A percentile compares a stretch with the other conserved stretches of the same genome.
Evolutionary conservation across 805 yeast genomes (phyloP).

Genomic region (Saturnispora silvae): DNA sequence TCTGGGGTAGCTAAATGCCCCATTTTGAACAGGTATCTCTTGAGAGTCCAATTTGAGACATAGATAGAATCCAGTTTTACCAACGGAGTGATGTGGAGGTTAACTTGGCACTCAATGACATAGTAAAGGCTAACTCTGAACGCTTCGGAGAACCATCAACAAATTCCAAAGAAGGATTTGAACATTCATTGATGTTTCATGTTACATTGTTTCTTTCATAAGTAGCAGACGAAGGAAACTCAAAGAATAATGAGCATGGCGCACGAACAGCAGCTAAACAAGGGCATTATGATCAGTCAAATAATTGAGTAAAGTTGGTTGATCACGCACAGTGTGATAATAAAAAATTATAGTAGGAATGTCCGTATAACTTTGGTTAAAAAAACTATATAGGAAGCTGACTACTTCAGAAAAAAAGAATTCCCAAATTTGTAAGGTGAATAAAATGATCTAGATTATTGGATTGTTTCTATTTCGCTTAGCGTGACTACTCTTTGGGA

Average conservation of each 20-base stretch:
- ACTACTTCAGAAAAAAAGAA: too few species aligned
- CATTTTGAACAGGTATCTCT: constrained; percentile 42
- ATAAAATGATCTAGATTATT: too few species aligned
- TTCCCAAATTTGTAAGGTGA: too few species aligned
- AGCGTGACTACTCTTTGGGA: too few species aligned
- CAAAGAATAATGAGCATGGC: constrained; percentile 87
- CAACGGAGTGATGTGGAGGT: constrained; percentile 90
- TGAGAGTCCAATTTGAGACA: constrained; percentile 29
- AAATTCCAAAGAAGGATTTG: constrained; percentile 61
- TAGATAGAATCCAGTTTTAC: constrained; percentile 45
- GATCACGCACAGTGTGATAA: too few species aligned
- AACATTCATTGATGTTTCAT: constrained; percentile 72
- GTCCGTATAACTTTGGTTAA: too few species aligned
- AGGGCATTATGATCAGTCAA: constrained; percentile 73
- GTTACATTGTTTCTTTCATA: constrained; percentile 74
- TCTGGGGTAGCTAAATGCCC: constrained; percentile 53
- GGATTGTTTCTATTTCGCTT: too few species aligned
- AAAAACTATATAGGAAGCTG: too few species aligned
- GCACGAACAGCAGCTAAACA: constrained; percentile 87
- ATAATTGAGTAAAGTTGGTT: constrained; percentile 72
- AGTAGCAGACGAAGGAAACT: constrained; percentile 78
- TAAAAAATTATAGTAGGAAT: too few species aligned
- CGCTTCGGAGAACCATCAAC: constrained; percentile 98
- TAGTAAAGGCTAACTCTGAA: constrained; percentile 96
- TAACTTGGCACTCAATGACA: constrained; percentile 94